Percentiles rank a stretch among this genome's conserved stretches.
Conservation (phyloP, 495 filamentous ascomycete species). For the Zalerion maritima region DNA sequence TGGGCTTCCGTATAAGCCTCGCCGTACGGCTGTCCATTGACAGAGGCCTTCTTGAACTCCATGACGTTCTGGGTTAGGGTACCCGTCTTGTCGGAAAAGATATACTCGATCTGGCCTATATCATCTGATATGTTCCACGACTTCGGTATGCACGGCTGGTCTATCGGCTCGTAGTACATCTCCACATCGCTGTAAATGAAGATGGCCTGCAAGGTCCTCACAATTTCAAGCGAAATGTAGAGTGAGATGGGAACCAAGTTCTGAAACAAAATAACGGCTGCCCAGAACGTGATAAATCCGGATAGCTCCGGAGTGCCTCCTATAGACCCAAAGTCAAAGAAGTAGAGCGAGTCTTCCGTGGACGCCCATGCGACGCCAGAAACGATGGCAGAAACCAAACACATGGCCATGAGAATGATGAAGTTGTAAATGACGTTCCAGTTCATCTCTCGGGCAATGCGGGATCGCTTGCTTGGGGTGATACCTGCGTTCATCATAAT, state of each 20-base stretch:
- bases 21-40: slow-evolving; percentile 89
- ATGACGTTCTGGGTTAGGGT: slow-evolving; percentile 98
- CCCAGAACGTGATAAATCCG: slow-evolving; percentile 94
- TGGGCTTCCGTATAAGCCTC: slow-evolving; percentile 97
- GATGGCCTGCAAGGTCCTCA: slow-evolving; percentile 80
- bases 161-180: slow-evolving; percentile 94
- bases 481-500: slow-evolving; percentile 99
- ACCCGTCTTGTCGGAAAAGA: slow-evolving; percentile 98
- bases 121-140: slow-evolving; percentile 99
- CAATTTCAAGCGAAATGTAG: slow-evolving; percentile 94
- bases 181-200: slow-evolving; percentile 93
- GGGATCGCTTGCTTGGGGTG: slow-evolving; percentile 88
- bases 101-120: slow-evolving; percentile 96
- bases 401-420: slow-evolving; percentile 77
- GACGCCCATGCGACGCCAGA: slow-evolving; percentile 73
- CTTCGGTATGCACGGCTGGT: slow-evolving; percentile 90
- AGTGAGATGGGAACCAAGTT: slow-evolving; percentile 97
- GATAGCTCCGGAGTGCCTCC: slow-evolving; percentile 62
- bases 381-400: slow-evolving; percentile 68
- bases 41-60: slow-evolving; percentile 97
- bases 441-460: slow-evolving; percentile 84
- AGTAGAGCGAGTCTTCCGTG: slow-evolving; percentile 56
- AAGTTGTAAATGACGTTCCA: slow-evolving; percentile 99
- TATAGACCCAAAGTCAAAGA: slow-evolving; percentile 78
- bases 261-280: slow-evolving; percentile 86